Evolutionary conservation across 2,329 filamentous ascomycete species (phyloP).

Genomic region (Leptographium lundbergii): DNA sequence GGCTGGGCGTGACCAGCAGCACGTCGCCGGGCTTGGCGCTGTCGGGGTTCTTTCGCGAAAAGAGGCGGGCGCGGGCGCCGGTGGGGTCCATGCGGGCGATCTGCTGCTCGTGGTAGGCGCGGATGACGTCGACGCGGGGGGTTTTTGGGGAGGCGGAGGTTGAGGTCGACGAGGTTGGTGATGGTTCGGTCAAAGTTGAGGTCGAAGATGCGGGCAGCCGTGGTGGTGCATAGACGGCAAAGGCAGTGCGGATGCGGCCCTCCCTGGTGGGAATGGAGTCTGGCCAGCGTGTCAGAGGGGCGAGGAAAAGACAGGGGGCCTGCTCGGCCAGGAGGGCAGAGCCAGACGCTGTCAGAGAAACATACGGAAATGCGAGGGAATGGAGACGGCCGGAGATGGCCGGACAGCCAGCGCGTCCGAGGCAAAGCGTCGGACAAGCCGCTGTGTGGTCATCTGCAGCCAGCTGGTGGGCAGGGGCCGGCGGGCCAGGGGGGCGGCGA

Average conservation of each 20-base stretch:
- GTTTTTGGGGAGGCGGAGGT: constrained; percentile 6
- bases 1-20: constrained; percentile 75
- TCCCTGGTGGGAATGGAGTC: constrained; percentile 9
- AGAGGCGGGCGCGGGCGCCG: constrained; percentile 69
- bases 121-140: constrained; percentile 43
- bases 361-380: neutral
- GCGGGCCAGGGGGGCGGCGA: constrained; percentile 7
- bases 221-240: constrained; percentile 30
- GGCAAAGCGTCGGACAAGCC: constrained; percentile 3
- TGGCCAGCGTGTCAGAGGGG: constrained; percentile 2
- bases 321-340: neutral
- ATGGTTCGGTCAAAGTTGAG: no score
- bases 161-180: neutral
- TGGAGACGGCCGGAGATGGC: neutral
- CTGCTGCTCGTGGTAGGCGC: constrained; percentile 53
- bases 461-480: constrained; percentile 8
- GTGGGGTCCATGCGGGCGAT: constrained; percentile 69
- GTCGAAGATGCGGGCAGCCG: constrained; percentile 7
- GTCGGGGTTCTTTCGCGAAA: constrained; percentile 65
- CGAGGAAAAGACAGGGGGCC: neutral
- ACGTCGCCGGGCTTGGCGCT: constrained; percentile 79
- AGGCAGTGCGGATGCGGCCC: constrained; percentile 25
- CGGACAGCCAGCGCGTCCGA: constrained; percentile 1
- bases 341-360: neutral
- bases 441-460: constrained; percentile 3